phyloP scores from a whole-genome alignment of 495 filamentous ascomycete genomes.

The Parathielavia appendiculata region DNA sequence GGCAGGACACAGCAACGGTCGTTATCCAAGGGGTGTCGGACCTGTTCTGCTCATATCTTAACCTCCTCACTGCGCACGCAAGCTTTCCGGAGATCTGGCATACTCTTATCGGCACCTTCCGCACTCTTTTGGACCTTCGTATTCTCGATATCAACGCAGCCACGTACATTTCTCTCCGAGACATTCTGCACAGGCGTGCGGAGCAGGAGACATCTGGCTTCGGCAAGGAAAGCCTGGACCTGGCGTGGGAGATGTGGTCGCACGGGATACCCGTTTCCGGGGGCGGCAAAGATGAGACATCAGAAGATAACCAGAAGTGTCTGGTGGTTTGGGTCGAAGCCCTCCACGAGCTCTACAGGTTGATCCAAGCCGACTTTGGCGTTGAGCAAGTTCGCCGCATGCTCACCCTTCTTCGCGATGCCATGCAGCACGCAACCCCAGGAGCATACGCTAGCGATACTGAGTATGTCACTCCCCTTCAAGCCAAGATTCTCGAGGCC shows the following conservation, averaged over 20 bases:
- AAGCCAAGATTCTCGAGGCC: constrained; percentile 66
- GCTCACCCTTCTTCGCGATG: constrained; percentile 55
- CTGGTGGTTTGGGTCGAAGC: constrained; percentile 71
- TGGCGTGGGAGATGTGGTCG: constrained; percentile 71
- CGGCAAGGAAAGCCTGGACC: constrained; percentile 52
- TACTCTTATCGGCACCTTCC: constrained; percentile 62
- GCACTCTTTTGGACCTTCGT: constrained; percentile 52
- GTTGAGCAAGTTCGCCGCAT: constrained; percentile 56
- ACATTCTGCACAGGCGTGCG: constrained; percentile 56
- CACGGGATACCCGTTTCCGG: constrained; percentile 51
- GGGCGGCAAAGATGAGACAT: constrained; percentile 41
- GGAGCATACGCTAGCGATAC: constrained; percentile 74
- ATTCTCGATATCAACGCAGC: constrained; percentile 66
- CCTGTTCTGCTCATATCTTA: constrained; percentile 63
- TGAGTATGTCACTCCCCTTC: constrained; percentile 76
- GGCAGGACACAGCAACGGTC: constrained; percentile 74
- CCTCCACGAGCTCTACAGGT: constrained; percentile 71
- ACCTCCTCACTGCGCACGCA: constrained; percentile 51
- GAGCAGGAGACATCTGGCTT: constrained; percentile 46
- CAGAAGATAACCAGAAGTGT: constrained; percentile 66
- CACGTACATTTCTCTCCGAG: constrained; percentile 61
- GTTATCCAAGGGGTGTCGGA: constrained; percentile 64
- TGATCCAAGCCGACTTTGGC: constrained; percentile 62
- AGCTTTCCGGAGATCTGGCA: constrained; percentile 62
- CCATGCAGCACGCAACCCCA: constrained; percentile 56